Base-by-base conservation (phyloP, 2,329 filamentous ascomycete species). In the Colletotrichum sp. region DNA sequence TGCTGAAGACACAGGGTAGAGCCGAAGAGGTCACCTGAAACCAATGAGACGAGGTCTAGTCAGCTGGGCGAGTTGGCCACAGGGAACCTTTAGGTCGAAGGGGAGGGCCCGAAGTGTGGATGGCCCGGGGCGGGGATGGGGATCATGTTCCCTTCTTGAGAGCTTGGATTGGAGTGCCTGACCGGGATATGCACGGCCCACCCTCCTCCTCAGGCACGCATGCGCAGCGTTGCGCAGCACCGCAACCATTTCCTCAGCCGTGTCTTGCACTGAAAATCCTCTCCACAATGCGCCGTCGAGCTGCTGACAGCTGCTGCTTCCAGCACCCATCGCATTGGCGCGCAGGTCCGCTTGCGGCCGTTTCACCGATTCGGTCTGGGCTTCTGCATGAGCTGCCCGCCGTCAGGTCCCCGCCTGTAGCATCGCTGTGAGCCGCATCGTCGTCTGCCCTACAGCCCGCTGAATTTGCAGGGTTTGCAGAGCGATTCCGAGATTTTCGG, bases 41-140 rank as follows among this genome's bases (percentile, higher is more conserved):
- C 75, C 75, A 77, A 76, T 73, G 64, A 77, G 73, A 70, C 75
- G 68, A 72, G 56, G 52, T 73, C 64, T 66, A 52, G 73, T 75
- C 72, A 75, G 61, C 72, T 67, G 72, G 72, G 55, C 52, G 48
- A 28, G 71, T 61, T 75, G 70, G 52, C 62, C 55, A 67, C 52
- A 39, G 60, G 71, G 43, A 52, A 52, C 43, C 43, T 52, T 52
- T 52, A 52, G 43, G 43, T 52, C 43, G 43, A 25, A 52, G 43
- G n/a, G 43, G 43, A 52, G n/a, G 43, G 34, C 16, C 16, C 25
- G 52, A 28, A 27, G 30, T 32, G 61, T 76, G 74, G 74, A 74
- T 76, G 74, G 66, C 48, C 43, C 52, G 64, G 70, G 74, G 74
- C 39, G 64, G 70, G 74, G 74, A 48, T 16, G 48, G 55, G 55